Evolutionary conservation across 495 filamentous ascomycete genomes (phyloP).

Genomic region (Aspergillus ostianus): DNA sequence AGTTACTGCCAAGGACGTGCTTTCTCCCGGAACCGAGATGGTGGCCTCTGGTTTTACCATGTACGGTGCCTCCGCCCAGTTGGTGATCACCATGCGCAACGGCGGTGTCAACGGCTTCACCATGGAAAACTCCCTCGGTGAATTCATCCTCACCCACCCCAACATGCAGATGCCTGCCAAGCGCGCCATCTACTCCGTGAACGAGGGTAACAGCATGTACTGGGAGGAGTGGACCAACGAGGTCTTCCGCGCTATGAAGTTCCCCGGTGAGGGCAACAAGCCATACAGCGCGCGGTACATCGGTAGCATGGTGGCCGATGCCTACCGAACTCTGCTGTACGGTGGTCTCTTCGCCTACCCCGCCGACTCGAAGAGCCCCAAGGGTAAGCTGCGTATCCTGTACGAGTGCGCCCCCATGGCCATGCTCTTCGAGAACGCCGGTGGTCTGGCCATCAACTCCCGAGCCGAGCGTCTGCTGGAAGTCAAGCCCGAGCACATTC

Average conservation of each 20-base stretch:
- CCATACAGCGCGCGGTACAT: slow-evolving; percentile 96
- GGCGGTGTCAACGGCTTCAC: slow-evolving; percentile 96
- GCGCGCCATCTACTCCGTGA: slow-evolving; percentile 93
- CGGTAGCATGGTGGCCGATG: slow-evolving; percentile 96
- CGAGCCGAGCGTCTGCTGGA: slow-evolving; percentile 86
- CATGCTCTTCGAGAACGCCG: slow-evolving; percentile 98
- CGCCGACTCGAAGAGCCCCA: slow-evolving; percentile 94
- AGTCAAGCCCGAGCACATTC: slow-evolving; percentile 88
- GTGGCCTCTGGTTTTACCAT: slow-evolving; percentile 97
- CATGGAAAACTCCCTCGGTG: slow-evolving; percentile 89
- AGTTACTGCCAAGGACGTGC: slow-evolving; percentile 78
- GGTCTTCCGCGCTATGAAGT: slow-evolving; percentile 89
- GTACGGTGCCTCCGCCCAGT: slow-evolving; percentile 95
- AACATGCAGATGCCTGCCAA: slow-evolving; percentile 81
- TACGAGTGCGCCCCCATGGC: slow-evolving; percentile 99
- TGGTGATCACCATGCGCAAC: slow-evolving; percentile 96
- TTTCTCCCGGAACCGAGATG: slow-evolving; percentile 84
- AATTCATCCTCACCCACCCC: slow-evolving; percentile 98
- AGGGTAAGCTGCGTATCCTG: slow-evolving; percentile 94
- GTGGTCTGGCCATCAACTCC: slow-evolving; percentile 87
- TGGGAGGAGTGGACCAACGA: slow-evolving; percentile 87
- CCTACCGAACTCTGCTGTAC: slow-evolving; percentile 92
- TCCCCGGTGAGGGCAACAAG: slow-evolving; percentile 68
- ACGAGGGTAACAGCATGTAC: slow-evolving; percentile 95
- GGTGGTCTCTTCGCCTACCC: slow-evolving; percentile 98